phyloP scores from a whole-genome alignment of 345 rosid genomes.

The Linum usitatissimum region DNA sequence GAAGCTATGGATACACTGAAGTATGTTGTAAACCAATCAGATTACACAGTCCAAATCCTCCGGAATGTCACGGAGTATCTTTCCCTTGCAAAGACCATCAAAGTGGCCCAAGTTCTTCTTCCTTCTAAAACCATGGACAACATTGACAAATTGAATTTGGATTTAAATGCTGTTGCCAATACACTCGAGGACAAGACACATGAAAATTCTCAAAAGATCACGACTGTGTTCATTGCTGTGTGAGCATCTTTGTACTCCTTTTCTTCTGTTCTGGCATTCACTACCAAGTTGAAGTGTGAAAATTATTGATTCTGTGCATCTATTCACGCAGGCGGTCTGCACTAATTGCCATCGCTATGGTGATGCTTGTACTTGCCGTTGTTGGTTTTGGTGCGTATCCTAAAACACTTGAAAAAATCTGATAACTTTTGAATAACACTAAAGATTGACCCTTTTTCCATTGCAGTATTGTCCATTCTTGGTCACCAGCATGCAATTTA shows the following conservation, averaged over 20 bases:
- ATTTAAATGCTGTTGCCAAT: conserved; percentile 62
- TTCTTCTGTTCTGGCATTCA: not conserved
- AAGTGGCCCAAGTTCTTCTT: conserved; percentile 66
- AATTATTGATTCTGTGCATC: conserved; percentile 8
- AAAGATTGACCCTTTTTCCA: conserved; percentile 5
- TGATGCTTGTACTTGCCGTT: conserved; percentile 76
- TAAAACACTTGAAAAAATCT: not conserved
- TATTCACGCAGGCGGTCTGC: conserved; percentile 54
- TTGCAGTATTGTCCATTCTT: conserved; percentile 60
- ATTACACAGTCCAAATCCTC: conserved; percentile 74
- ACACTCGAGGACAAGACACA: conserved; percentile 58
- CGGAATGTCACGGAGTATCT: conserved; percentile 80
- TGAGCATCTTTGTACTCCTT: conserved; percentile 27
- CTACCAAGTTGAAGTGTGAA: conserved; percentile 5
- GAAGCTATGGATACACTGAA: conserved; percentile 68
- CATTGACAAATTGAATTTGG: conserved; percentile 64
- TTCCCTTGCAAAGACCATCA: conserved; percentile 77
- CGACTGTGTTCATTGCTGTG: conserved; percentile 55
- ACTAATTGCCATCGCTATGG: conserved; percentile 64
- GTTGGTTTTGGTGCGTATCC: conserved; percentile 76
- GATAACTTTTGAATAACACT: conserved; percentile 1
- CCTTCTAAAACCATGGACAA: conserved; percentile 57
- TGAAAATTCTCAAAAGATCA: conserved; percentile 59
- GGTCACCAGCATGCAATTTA: conserved; percentile 67
- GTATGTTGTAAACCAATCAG: conserved; percentile 88